These are phyloP conservation scores for Dillenia turbinata DNA, from an alignment of 164 flowering plant species.

Conservation along the genomic window DNA sequence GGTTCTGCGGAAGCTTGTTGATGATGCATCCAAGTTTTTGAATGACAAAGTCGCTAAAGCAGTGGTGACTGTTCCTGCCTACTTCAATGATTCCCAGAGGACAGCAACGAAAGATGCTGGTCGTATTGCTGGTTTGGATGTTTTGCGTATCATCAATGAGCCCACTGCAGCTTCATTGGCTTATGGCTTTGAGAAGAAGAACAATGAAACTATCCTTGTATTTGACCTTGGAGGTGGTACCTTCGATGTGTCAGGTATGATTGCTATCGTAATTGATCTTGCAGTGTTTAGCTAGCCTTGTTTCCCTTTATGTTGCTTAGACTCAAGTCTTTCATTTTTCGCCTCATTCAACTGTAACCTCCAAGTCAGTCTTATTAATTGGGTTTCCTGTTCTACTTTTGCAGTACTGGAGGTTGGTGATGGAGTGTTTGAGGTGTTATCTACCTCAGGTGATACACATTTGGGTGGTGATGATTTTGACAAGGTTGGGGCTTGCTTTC, in stretches of 20 bases:
- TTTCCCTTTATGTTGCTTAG: too few relatives aligned
- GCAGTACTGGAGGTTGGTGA: conserved; percentile 91
- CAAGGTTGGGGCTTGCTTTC: conserved; percentile 41
- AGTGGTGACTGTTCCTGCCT: conserved; percentile 95
- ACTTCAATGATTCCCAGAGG: conserved; percentile 93
- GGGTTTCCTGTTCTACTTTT: conserved; percentile 4
- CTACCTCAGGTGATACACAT: conserved; percentile 85
- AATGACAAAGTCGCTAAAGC: conserved; percentile 90
- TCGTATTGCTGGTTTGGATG: conserved; percentile 91
- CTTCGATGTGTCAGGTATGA: conserved; percentile 89
- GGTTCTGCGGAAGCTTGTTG: conserved; percentile 94
- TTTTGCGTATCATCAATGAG: conserved; percentile 87
- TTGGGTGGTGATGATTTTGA: conserved; percentile 91
- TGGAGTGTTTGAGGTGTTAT: conserved; percentile 88
- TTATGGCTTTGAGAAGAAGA: conserved; percentile 94
- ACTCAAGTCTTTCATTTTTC: too few relatives aligned
- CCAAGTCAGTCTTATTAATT: background rate
- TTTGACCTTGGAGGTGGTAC: conserved; percentile 99
- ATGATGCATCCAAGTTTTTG: conserved; percentile 94
- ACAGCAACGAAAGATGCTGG: conserved; percentile 99
- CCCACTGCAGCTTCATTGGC: conserved; percentile 98
- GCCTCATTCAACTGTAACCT: too few relatives aligned
- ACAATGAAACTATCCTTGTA: conserved; percentile 88
- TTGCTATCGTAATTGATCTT: background rate
- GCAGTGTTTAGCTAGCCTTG: background rate